Base-by-base conservation (phyloP, 331 rosid genomes). In the Pyrus hybrid region DNA sequence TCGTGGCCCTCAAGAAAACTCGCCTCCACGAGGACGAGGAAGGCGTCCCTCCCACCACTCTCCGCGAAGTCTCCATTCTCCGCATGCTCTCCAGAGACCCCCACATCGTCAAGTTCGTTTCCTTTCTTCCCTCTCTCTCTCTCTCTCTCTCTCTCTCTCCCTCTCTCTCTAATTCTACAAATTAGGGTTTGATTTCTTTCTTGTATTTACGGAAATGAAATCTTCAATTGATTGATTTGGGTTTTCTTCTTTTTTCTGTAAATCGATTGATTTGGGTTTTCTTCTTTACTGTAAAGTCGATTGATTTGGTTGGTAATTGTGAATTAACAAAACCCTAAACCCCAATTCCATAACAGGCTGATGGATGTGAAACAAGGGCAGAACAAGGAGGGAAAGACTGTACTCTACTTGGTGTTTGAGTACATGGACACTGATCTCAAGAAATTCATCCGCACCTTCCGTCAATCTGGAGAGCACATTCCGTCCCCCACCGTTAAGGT, bases 21-120 rank as follows among this genome's bases (percentile, higher is more conserved):
- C 97, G 97, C 18, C 97, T 94, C 76, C 97, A 89, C 56, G 97
- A 94, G 75, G 99, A 94, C 60, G 96, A 94, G 33, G 97, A 92
- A 87, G 97, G 99, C 71, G 97, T 92, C 77, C 99, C 97, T 79
- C 96, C 97, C 57, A 95, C 97, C 75, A 92, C 99, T 78, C 99
- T 94, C 73, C 96, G 97, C 4, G 97, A 92, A 85, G 92, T 94
- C 79, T 94, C 97, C 67, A 95, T 95, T 75, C 41, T 92, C 41
- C 86, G 97, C 22, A 95, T 95, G 97, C 99, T 95, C 70, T 95
- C 97, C n/a, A 75, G 92, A 58, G 97, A 92, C 79, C 93, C 99
- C 30, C 97, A 94, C 63, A 83, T 95, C 60, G 99, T 95, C 76
- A 90, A 86, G 93, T 88, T 18, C 14, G 22, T n/a, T 17, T 29